A percentile compares a stretch with the other conserved stretches of the same genome.
phyloP scores from a whole-genome alignment of 1,284 basidiomycete species.

The Xanthoconium separans region DNA sequence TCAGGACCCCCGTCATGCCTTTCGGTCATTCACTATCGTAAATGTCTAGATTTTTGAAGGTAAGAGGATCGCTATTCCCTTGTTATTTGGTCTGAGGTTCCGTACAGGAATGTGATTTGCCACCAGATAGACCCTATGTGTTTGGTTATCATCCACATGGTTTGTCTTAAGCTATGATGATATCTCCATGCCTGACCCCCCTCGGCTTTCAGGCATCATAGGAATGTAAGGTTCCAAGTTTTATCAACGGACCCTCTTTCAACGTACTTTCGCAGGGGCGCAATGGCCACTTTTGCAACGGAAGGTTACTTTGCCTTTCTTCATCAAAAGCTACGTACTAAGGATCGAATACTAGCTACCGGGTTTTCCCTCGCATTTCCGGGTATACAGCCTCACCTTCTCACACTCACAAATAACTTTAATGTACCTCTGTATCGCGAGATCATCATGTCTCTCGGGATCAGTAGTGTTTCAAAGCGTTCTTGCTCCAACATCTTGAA shows the following conservation, averaged over 20 bases:
- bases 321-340: not conserved
- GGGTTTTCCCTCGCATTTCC: constrained; percentile 93
- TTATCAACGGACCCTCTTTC: not conserved
- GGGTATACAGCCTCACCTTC: constrained; percentile 88
- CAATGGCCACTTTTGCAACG: constrained; percentile 90
- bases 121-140: constrained; percentile 88
- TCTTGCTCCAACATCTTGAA: constrained; percentile 88
- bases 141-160: constrained; percentile 98
- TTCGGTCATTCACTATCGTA: not conserved
- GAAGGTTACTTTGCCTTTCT: constrained; percentile 55
- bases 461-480: constrained; percentile 88
- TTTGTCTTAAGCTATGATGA: constrained; percentile 33
- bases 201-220: constrained; percentile 66
- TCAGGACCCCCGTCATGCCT: not conserved
- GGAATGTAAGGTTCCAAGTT: constrained; percentile 72
- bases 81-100: not conserved
- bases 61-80: constrained; percentile 5
- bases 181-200: not conserved
- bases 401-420: constrained; percentile 92
- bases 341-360: constrained; percentile 56
- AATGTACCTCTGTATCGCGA: constrained; percentile 93
- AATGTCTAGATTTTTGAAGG: constrained; percentile 26
- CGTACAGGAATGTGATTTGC: constrained; percentile 79
- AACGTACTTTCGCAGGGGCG: constrained; percentile 59
- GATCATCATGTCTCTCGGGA: constrained; percentile 79